Evolutionary conservation across 2,329 filamentous ascomycete genomes (phyloP).

Genomic region (Pseudonectria buxi): DNA sequence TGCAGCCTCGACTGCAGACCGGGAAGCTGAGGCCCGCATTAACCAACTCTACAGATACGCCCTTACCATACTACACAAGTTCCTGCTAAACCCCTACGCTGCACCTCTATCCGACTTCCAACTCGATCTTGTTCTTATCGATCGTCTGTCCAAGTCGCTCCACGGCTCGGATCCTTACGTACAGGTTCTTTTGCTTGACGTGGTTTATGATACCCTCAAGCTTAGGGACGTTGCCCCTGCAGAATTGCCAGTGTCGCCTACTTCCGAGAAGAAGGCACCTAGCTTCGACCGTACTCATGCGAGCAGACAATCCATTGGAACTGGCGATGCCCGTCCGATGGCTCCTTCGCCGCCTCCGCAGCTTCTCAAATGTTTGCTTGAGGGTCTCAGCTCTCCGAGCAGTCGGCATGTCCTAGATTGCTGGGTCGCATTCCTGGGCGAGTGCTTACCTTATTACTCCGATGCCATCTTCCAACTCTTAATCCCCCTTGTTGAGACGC

Average conservation of each 20-base stretch:
- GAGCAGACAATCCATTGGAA: conserved; percentile 32
- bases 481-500: conserved; percentile 81
- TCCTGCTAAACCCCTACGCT: conserved; percentile 59
- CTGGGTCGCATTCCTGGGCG: conserved; percentile 81
- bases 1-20: conserved; percentile 10
- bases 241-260: conserved; percentile 38
- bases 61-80: conserved; percentile 62
- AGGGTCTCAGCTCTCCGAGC: conserved; percentile 67
- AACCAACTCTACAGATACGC: conserved; percentile 65
- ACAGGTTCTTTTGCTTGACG: conserved; percentile 71
- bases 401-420: conserved; percentile 78
- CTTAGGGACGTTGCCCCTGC: conserved; percentile 43
- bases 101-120: conserved; percentile 53
- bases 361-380: conserved; percentile 77
- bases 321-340: conserved; percentile 19
- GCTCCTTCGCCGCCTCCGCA: conserved; percentile 52
- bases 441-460: conserved; percentile 77
- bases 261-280: conserved; percentile 39
- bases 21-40: conserved; percentile 35
- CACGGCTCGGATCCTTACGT: conserved; percentile 59
- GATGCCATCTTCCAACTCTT: conserved; percentile 84
- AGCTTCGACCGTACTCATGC: conserved; percentile 36
- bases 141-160: conserved; percentile 57
- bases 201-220: conserved; percentile 68
- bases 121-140: conserved; percentile 64